Base-by-base conservation (phyloP, 2,329 filamentous ascomycete species). In the Penicillium palitans region DNA sequence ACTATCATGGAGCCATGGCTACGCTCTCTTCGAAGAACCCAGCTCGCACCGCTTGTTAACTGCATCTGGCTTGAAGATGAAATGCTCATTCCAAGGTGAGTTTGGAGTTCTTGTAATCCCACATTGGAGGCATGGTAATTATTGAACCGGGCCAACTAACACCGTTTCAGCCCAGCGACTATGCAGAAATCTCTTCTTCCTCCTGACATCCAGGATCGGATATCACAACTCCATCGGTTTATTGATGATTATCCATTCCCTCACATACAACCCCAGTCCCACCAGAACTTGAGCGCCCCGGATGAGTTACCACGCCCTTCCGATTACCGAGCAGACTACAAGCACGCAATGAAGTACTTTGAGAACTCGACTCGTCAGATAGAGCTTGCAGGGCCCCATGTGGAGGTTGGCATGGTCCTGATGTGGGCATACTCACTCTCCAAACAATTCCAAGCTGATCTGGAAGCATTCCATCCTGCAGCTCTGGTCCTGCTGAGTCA, bases 1-100 rank as follows among this genome's bases (percentile, higher is more conserved):
- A 62, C 45, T 13, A 55, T 66, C 6, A 61, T 66, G 64, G 50
- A 57, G 40, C 63, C 64, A 4, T 65, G 63, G 35, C 3, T 65
- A 8, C 57, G 25, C 12, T 62, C 53, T 19, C 40, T 66, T 6
- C 21, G 41, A 9, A 62, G 48, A 19, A 62, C 61, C 0, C 58
- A 62, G 31, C 51, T 65, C 15, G 63, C 63, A 6, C 61, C 64
- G 6, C 21, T 66, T 33, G 63, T 59, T 2, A 61, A 64, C 42
- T 52, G 55, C 4, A 33, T 66, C 17, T 62, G 49, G 51, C 13
- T 64, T 29, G 59, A 62, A 17, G 41, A 50, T 48, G 59, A 63
- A 21, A 58, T 55, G 40, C 33, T 58, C 8, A 58, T 64, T 46
- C 42, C 55, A 42, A 65, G 61, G 64, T 65, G 31, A 31, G 44